These are phyloP conservation scores for Aspergillus texensis DNA, from an alignment of 2,329 filamentous ascomycete species.

Conservation along the genomic window DNA sequence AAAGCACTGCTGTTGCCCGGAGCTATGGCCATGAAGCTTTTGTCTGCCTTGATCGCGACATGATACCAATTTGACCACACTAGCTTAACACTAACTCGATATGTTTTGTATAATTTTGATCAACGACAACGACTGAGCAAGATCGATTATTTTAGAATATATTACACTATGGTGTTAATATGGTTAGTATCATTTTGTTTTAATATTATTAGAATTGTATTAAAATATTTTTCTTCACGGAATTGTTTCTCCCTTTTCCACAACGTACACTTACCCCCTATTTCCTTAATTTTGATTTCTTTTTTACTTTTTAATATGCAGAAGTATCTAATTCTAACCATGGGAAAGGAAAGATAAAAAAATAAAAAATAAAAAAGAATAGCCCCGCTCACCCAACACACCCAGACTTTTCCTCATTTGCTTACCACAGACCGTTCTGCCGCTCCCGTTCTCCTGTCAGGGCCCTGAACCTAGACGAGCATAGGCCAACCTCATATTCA, in stretches of 20 bases:
- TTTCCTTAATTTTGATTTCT: neutral
- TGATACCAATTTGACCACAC: constrained; percentile 6
- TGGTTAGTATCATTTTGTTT: neutral
- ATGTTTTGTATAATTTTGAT: neutral
- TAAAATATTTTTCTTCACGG: neutral
- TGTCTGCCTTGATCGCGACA: constrained; percentile 12
- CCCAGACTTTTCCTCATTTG: constrained; percentile 15
- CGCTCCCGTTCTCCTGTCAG: constrained; percentile 30
- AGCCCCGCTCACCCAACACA: constrained; percentile 6
- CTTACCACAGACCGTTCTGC: constrained; percentile 25
- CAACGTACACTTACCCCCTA: neutral
- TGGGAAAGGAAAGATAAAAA: neutral
- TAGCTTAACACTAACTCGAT: constrained; percentile 9
- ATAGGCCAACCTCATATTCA: constrained; percentile 22
- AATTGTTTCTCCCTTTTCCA: neutral
- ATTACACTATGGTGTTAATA: neutral
- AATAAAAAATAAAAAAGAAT: neutral
- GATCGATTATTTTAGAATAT: constrained; percentile 5
- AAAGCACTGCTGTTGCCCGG: constrained; percentile 3
- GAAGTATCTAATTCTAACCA: neutral
- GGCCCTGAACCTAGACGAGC: constrained; percentile 26
- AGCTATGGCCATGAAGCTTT: constrained; percentile 6
- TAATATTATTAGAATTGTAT: neutral
- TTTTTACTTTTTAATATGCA: neutral
- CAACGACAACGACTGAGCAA: neutral